Conservation (phyloP, 345 rosid species). For the Brassica rapa region DNA sequence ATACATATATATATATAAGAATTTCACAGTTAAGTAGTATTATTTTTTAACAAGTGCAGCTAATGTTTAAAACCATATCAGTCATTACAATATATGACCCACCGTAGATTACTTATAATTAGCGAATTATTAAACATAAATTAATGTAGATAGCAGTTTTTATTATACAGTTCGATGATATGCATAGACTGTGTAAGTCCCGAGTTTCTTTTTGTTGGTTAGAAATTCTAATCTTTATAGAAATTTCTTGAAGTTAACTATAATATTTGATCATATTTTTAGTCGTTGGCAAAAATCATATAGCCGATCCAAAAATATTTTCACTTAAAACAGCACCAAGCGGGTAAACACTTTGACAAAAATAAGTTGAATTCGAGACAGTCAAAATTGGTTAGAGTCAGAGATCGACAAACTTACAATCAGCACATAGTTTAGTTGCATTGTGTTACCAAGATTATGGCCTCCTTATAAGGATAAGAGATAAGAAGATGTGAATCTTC, state of each 20-base stretch:
- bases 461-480: constrained; percentile 26
- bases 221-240: background rate
- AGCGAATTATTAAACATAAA: background rate
- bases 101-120: background rate
- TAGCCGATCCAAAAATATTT: background rate
- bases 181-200: background rate
- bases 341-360: constrained; percentile 16
- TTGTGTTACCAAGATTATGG: constrained; percentile 27
- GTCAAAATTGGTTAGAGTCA: constrained; percentile 32
- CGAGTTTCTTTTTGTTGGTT: background rate
- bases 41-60: background rate
- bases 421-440: constrained; percentile 27
- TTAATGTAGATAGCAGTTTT: background rate
- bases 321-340: background rate
- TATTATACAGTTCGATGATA: background rate
- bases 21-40: background rate
- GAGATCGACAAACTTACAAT: constrained; percentile 23
- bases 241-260: background rate
- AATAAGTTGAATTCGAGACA: constrained; percentile 26
- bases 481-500: constrained; percentile 38
- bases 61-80: background rate
- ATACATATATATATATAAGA: background rate
- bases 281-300: background rate
- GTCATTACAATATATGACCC: background rate
- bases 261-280: background rate